These are phyloP conservation scores for Trichoderma atroviride DNA, from an alignment of 2,329 filamentous ascomycete genomes.

Conservation along the genomic window DNA sequence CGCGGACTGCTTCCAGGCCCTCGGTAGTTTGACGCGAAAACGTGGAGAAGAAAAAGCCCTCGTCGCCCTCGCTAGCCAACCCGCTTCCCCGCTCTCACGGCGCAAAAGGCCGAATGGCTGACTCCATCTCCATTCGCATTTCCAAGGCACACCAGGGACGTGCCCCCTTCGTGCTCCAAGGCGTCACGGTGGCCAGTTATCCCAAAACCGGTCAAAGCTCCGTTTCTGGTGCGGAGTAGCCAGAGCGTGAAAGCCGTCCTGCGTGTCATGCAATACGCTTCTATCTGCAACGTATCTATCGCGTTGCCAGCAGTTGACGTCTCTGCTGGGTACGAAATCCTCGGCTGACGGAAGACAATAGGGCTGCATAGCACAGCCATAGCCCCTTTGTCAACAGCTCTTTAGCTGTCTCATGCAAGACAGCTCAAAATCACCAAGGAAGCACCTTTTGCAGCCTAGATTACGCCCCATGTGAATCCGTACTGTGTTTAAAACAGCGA, in stretches of 20 bases:
- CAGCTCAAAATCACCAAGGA: neutral
- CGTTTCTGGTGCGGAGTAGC: conserved; percentile 19
- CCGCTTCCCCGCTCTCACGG: conserved; percentile 17
- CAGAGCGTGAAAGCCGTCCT: neutral
- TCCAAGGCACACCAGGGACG: neutral
- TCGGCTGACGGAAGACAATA: neutral
- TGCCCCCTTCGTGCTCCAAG: neutral
- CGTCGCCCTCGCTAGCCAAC: neutral
- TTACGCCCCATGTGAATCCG: neutral
- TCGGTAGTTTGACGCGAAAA: conserved; percentile 13
- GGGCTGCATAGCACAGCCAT: neutral
- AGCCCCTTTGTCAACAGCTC: neutral
- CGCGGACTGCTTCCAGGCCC: conserved; percentile 11
- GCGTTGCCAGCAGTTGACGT: neutral
- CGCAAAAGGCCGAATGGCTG: neutral
- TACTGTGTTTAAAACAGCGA: conserved; percentile 11
- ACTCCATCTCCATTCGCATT: conserved; percentile 5
- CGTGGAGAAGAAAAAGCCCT: conserved; percentile 17
- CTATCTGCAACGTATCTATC: neutral
- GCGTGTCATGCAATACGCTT: neutral
- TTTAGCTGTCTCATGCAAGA: neutral
- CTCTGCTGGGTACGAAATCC: neutral
- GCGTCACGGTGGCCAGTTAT: conserved; percentile 14
- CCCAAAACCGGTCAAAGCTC: conserved; percentile 20
- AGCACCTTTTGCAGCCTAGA: neutral